Conservation (phyloP, 495 filamentous ascomycete species). For the Podospora didyma region DNA sequence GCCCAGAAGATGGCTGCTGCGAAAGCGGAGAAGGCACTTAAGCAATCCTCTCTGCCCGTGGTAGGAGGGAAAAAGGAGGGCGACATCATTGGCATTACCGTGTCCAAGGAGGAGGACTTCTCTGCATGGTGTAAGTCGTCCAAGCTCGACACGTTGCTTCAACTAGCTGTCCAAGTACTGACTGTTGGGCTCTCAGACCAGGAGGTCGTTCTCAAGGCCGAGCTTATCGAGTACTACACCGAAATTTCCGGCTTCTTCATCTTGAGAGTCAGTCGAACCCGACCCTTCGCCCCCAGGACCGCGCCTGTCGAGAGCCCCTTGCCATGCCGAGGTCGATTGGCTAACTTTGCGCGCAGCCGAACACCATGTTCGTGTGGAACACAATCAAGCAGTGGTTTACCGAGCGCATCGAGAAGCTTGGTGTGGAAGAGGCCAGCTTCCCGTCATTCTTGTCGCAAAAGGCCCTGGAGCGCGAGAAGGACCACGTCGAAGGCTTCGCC, state of each 20-base stretch:
- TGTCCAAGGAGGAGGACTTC: too few relatives aligned
- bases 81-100: slow-evolving; percentile 80
- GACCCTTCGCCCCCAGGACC: too few relatives aligned
- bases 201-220: slow-evolving; percentile 89
- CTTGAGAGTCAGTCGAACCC: slow-evolving; percentile 48
- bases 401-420: slow-evolving; percentile 76
- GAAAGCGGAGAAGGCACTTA: slow-evolving; percentile 65
- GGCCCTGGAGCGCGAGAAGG: slow-evolving; percentile 90
- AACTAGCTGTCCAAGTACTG: too few relatives aligned
- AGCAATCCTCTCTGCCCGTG: slow-evolving; percentile 43
- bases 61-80: slow-evolving; percentile 51
- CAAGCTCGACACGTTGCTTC: too few relatives aligned
- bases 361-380: slow-evolving; percentile 84
- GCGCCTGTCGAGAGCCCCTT: too few relatives aligned
- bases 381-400: slow-evolving; percentile 88
- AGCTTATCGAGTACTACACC: slow-evolving; percentile 69
- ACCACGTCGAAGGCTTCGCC: slow-evolving; percentile 95
- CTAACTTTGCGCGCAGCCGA: slow-evolving; percentile 40
- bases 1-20: slow-evolving; percentile 60
- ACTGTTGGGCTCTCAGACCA: too few relatives aligned
- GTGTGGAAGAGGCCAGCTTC: slow-evolving; percentile 92
- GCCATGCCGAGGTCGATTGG: background rate
- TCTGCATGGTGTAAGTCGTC: too few relatives aligned
- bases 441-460: slow-evolving; percentile 90
- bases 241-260: slow-evolving; percentile 90